phyloP scores from a whole-genome alignment of 805 yeast genomes.

The Nakazawaea wyomingensis region DNA sequence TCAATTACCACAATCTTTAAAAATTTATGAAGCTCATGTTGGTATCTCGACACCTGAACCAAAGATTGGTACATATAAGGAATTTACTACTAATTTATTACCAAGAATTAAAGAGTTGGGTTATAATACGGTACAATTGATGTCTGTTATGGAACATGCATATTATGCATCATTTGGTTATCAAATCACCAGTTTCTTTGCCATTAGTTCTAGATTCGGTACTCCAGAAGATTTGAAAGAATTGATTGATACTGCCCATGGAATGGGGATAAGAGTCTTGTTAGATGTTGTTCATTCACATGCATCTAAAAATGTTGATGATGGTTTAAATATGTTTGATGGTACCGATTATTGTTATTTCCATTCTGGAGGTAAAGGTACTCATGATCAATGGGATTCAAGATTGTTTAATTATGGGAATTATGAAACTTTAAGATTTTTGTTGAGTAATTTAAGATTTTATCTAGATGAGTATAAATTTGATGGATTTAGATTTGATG shows the following conservation, averaged over 20 bases:
- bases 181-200: slow-evolving; percentile 90
- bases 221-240: slow-evolving; percentile 93
- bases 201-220: slow-evolving; percentile 85
- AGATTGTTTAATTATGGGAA: slow-evolving; percentile 86
- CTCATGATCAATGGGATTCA: slow-evolving; percentile 95
- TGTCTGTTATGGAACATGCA: slow-evolving; percentile 99
- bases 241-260: slow-evolving; percentile 87
- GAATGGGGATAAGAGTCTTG: slow-evolving; percentile 77
- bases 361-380: slow-evolving; percentile 83
- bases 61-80: slow-evolving; percentile 75
- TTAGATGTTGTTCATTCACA: slow-evolving; percentile 95
- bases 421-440: slow-evolving; percentile 84
- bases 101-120: slow-evolving; percentile 86
- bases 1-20: slow-evolving; percentile 43
- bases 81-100: slow-evolving; percentile 72
- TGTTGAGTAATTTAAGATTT: slow-evolving; percentile 78
- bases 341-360: slow-evolving; percentile 95
- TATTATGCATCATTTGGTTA: slow-evolving; percentile 98
- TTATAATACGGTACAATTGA: slow-evolving; percentile 87
- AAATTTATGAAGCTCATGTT: slow-evolving; percentile 91
- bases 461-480: slow-evolving; percentile 79
- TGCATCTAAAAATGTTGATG: slow-evolving; percentile 90
- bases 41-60: slow-evolving; percentile 94
- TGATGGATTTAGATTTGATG: slow-evolving; percentile 96
- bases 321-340: slow-evolving; percentile 89